These are phyloP conservation scores for Silene uniflora DNA, from an alignment of 148 eudicot species.

Conservation along the genomic window DNA sequence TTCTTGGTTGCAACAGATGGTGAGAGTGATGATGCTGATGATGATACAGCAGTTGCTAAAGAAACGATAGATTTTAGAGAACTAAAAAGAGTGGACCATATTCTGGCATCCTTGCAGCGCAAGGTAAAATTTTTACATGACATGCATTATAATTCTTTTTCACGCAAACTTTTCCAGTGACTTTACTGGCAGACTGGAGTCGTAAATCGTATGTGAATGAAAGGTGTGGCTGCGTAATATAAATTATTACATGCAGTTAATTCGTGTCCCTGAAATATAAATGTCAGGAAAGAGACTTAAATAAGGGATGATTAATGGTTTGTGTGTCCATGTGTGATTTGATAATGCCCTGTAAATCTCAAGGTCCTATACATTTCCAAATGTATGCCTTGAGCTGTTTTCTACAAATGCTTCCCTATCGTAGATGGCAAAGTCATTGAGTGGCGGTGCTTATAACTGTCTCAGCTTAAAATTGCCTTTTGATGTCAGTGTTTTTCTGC, in stretches of 20 bases:
- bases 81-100: conserved; percentile 70
- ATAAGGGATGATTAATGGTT: neutral
- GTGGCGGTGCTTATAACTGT: no score
- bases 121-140: conserved; percentile 44
- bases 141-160: neutral
- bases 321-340: neutral
- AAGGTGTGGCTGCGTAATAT: neutral
- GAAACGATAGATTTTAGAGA: conserved; percentile 73
- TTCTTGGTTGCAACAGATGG: conserved; percentile 39
- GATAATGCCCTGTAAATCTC: neutral
- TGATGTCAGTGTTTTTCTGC: neutral
- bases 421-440: no score
- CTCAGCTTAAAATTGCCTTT: no score
- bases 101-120: conserved; percentile 73
- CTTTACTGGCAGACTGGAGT: neutral
- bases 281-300: neutral
- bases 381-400: no score
- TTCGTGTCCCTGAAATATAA: neutral
- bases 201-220: neutral
- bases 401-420: no score
- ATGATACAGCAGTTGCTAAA: conserved; percentile 49
- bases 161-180: neutral
- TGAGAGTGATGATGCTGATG: conserved; percentile 49
- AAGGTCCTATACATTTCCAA: neutral
- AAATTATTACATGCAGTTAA: no score